phyloP scores from a whole-genome alignment of 192 early-diverging fungal species.

The Podila clonocystis region DNA sequence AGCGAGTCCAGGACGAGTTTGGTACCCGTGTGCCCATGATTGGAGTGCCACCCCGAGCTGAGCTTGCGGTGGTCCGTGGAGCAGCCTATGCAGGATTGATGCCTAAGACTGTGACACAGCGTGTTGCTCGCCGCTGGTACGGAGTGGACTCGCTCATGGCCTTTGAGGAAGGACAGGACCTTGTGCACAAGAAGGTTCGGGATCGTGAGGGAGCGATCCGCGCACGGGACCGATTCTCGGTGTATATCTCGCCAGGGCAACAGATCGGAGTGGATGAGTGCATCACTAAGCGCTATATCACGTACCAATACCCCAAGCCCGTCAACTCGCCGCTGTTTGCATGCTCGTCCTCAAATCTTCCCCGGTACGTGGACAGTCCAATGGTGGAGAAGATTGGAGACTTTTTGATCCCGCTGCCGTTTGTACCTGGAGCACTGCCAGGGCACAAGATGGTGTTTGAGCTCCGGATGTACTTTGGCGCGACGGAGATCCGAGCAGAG shows the following conservation, averaged over 20 bases:
- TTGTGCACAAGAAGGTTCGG: slow-evolving; percentile 47
- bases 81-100: slow-evolving; percentile 64
- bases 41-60: slow-evolving; percentile 62
- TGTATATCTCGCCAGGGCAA: slow-evolving; percentile 57
- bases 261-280: slow-evolving; percentile 50
- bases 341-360: slow-evolving; percentile 33
- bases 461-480: slow-evolving; percentile 61
- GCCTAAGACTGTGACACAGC: slow-evolving; percentile 56
- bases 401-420: slow-evolving; percentile 45
- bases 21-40: slow-evolving; percentile 52
- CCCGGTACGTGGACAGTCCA: slow-evolving; percentile 39
- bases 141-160: slow-evolving; percentile 59
- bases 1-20: slow-evolving; percentile 59
- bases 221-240: slow-evolving; percentile 58
- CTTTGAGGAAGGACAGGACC: slow-evolving; percentile 57
- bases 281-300: slow-evolving; percentile 45
- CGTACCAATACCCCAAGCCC: slow-evolving; percentile 48
- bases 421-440: slow-evolving; percentile 35
- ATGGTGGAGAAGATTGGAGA: slow-evolving; percentile 50
- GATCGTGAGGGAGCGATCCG: slow-evolving; percentile 52
- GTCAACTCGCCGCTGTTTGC: slow-evolving; percentile 46
- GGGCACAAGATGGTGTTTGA: slow-evolving; percentile 42
- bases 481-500: slow-evolving; percentile 60
- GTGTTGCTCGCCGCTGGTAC: slow-evolving; percentile 62
- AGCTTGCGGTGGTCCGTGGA: slow-evolving; percentile 63